Percentiles rank a stretch among this genome's conserved stretches.
phyloP scores from a whole-genome alignment of 768 basidiomycete genomes.

The Arthromyces matolae region DNA sequence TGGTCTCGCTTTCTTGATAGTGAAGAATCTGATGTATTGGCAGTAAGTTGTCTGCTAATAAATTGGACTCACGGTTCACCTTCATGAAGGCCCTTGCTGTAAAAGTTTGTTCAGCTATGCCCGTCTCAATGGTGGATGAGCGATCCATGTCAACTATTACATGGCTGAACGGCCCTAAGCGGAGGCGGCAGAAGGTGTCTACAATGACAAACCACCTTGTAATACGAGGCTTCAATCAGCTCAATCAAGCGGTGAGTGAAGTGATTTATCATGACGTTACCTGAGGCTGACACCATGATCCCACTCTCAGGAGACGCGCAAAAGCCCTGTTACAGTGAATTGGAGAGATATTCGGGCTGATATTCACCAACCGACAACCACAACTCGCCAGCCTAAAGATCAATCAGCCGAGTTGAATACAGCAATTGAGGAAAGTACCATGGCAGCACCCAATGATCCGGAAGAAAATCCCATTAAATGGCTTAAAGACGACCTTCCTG shows the following conservation, averaged over 20 bases:
- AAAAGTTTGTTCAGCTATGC: constrained; percentile 2
- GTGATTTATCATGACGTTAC: background rate
- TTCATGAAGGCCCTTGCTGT: background rate
- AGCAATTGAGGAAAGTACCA: background rate
- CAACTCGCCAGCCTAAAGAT: background rate
- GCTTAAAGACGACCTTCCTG: constrained; percentile 5
- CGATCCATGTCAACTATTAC: constrained; percentile 18
- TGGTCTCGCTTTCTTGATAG: background rate
- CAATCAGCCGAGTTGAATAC: background rate
- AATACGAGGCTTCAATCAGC: background rate
- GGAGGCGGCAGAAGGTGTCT: constrained; percentile 12
- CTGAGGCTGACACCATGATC: background rate
- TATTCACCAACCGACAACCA: background rate
- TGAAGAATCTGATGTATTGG: background rate
- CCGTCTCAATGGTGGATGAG: constrained; percentile 19
- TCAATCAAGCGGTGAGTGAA: background rate
- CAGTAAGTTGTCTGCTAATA: background rate
- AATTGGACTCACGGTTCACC: background rate
- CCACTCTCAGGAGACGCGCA: background rate
- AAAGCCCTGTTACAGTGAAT: background rate
- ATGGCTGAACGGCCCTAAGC: constrained; percentile 16
- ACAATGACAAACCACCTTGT: constrained; percentile 3
- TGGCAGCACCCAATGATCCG: background rate
- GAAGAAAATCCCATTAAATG: background rate
- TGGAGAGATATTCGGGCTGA: background rate